Evolutionary conservation across 192 early-diverging fungal species (phyloP).

Genomic region (Rhizophagus prolifer): DNA sequence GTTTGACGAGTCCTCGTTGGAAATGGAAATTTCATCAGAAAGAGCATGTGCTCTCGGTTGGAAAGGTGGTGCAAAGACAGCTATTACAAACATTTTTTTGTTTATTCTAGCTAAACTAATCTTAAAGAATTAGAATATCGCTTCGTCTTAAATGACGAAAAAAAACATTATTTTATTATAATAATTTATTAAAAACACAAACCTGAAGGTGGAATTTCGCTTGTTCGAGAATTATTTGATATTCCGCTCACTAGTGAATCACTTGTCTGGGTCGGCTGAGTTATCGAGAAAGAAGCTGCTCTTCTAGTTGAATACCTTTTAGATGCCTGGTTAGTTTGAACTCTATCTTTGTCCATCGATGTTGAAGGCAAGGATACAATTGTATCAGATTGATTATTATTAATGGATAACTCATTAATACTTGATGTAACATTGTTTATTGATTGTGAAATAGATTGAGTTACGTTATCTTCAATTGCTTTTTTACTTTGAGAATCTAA

Average conservation of each 20-base stretch:
- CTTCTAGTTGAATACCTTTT: conserved; percentile 29
- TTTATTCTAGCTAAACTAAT: conserved; percentile 1
- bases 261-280: neutral
- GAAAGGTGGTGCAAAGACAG: conserved; percentile 24
- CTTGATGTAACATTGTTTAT: neutral
- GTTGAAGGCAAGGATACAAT: conserved; percentile 4
- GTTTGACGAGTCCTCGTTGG: neutral
- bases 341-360: neutral
- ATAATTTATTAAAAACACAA: conserved; percentile 6
- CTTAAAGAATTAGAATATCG: neutral
- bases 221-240: neutral
- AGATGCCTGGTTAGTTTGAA: conserved; percentile 1
- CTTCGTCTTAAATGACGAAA: neutral
- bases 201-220: conserved; percentile 25
- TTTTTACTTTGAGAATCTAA: conserved; percentile 18
- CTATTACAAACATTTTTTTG: conserved; percentile 7
- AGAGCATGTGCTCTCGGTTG: neutral
- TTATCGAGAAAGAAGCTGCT: conserved; percentile 1
- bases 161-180: neutral
- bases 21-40: neutral
- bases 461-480: neutral
- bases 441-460: neutral
- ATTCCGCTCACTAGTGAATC: neutral
- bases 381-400: neutral
- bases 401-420: neutral